Evolutionary conservation across 805 yeast genomes (phyloP), one percentile per base, ranked within the genome.

Genomic region (Hanseniaspora nectarophila): DNA sequence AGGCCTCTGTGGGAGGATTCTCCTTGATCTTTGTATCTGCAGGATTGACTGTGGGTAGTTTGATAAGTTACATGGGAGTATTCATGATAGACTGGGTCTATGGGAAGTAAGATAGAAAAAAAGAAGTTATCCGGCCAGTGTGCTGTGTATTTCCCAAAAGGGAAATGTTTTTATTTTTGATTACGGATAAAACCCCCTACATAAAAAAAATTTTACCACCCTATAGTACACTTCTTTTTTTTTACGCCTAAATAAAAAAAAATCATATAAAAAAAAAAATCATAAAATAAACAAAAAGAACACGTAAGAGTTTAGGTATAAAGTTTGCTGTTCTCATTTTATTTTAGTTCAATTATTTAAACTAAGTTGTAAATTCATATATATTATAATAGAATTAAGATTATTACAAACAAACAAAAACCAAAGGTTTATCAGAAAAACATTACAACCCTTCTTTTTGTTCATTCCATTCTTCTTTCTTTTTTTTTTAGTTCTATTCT

Each of bases 1-100:
- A 79, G 63, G 86, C 85, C 54, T 95, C 96, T 0, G 95, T 97
- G 1, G 96, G 96, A 43, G 97, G 97, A 3, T 85, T 89, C 63
- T 81, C 95, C 43, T 80, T 87, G 1, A 78, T 89, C 21, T 79
- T 86, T 57, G 75, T 89, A 48, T 80, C 89, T 53, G 61, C 79
- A 10, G 96, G 96, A 0, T 72, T 90, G 47, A 79, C 92, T 0
- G 69, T 73, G 1, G 98, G 98, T 4, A 81, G 95, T 54, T 55
- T 87, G 1, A 61, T 80, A 51, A 84, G 95, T 60, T 90, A 87
- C 60, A 56, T 77, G 2, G 72, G 85, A 55, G 89, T 81, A 2
- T 62, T 53, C 39, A 40, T 57, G 31, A 55, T 61, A 15, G 54
- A 42, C 28, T 18, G 24, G 21, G 38, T 45, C 0, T 52, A 45